Evolutionary conservation across 148 eudicot genomes (phyloP).

Genomic region (Rhododendron mucronatum): DNA sequence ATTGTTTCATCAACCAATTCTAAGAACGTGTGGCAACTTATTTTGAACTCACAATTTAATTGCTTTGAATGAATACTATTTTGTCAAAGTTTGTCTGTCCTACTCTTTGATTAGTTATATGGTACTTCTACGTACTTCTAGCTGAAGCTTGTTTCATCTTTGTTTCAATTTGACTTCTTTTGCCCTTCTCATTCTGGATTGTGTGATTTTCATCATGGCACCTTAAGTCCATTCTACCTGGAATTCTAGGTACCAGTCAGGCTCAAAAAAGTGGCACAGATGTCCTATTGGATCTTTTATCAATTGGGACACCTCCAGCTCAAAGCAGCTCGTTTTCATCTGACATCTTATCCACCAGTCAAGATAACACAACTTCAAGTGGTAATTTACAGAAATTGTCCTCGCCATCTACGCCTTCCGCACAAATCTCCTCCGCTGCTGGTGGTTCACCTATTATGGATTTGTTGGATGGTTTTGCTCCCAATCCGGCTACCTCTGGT

Average conservation of each 20-base stretch:
- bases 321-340: slow-evolving; percentile 43
- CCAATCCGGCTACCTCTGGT: slow-evolving; percentile 40
- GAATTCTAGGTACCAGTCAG: slow-evolving; percentile 56
- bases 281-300: slow-evolving; percentile 78
- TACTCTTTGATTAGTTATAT: not conserved
- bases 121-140: not conserved
- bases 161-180: not conserved
- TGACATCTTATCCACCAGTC: slow-evolving; percentile 52
- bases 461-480: slow-evolving; percentile 70
- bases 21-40: slow-evolving; percentile 3
- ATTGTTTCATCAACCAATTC: not conserved
- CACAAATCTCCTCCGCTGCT: slow-evolving; percentile 38
- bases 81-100: not conserved
- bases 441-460: slow-evolving; percentile 62
- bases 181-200: not conserved
- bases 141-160: not conserved
- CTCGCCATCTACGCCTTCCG: slow-evolving; percentile 42
- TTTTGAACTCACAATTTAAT: not conserved
- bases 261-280: slow-evolving; percentile 68
- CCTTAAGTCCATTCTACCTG: slow-evolving; percentile 11
- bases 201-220: not conserved
- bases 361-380: slow-evolving; percentile 44
- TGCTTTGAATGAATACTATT: not conserved
- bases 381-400: slow-evolving; percentile 40
- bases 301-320: slow-evolving; percentile 71